Conservation (phyloP, 164 flowering plant species). For the Saururus chinensis region DNA sequence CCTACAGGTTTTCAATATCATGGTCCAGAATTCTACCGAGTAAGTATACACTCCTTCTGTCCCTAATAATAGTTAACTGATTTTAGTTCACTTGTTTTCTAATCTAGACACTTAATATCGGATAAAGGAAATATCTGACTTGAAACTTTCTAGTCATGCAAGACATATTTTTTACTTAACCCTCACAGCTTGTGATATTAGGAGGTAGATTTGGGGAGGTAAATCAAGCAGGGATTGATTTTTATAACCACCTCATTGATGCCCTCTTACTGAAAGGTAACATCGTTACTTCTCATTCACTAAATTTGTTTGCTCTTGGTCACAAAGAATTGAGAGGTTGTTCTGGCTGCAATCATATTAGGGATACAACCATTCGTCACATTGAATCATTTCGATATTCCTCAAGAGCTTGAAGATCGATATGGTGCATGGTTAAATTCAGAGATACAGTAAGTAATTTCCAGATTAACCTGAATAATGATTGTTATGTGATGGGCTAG, state of each 20-base stretch:
- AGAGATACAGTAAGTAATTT: constrained; percentile 4
- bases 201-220: constrained; percentile 49
- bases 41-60: too few relatives aligned
- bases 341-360: background rate
- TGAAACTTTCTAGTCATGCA: background rate
- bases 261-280: constrained; percentile 38
- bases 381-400: constrained; percentile 11
- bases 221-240: constrained; percentile 30
- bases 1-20: constrained; percentile 60
- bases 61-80: too few relatives aligned
- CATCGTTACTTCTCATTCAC: background rate
- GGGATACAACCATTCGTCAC: constrained; percentile 13
- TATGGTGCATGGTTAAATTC: constrained; percentile 13
- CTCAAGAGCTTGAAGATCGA: constrained; percentile 12
- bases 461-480: background rate
- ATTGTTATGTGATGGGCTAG: background rate
- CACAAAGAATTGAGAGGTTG: too few relatives aligned
- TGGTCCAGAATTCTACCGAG: constrained; percentile 64
- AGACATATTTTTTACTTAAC: too few relatives aligned
- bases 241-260: constrained; percentile 44
- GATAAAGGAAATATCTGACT: too few relatives aligned
- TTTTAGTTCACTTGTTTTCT: too few relatives aligned
- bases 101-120: too few relatives aligned
- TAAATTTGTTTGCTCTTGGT: too few relatives aligned
- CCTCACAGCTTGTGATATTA: constrained; percentile 4